Percentiles rank a stretch among this genome's conserved stretches.
Evolutionary conservation across 345 rosid genomes (phyloP).

Genomic region (Trapa bicornis): DNA sequence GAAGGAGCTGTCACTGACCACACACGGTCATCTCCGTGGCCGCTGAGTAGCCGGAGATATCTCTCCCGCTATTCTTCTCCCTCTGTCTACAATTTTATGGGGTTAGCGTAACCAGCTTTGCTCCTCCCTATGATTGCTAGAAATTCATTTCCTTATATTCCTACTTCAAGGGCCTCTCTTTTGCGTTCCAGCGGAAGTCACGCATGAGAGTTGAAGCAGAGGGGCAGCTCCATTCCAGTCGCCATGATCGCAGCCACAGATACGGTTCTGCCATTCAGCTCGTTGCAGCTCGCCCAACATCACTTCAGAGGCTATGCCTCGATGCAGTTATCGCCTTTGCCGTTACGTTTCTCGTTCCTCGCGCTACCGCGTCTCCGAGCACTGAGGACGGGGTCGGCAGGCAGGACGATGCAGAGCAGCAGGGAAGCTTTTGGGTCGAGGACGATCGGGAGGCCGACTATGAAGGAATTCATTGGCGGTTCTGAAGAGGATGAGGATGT

Average conservation of each 20-base stretch:
- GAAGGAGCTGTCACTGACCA: slow-evolving; percentile 1
- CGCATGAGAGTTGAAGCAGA: slow-evolving; percentile 15
- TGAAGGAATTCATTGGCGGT: slow-evolving; percentile 21
- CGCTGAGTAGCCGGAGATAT: neutral
- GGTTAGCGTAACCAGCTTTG: neutral
- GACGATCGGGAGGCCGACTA: slow-evolving; percentile 39
- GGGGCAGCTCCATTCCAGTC: neutral
- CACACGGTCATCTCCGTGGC: slow-evolving; percentile 1
- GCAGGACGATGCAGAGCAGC: slow-evolving; percentile 24
- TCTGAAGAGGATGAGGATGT: slow-evolving; percentile 31
- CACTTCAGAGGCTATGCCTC: slow-evolving; percentile 21
- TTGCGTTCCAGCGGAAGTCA: neutral
- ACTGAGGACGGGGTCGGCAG: slow-evolving; percentile 49
- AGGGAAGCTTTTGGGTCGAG: slow-evolving; percentile 33
- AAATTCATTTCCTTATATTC: neutral
- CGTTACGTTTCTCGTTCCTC: slow-evolving; percentile 19
- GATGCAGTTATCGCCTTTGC: slow-evolving; percentile 22
- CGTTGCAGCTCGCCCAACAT: slow-evolving; percentile 21
- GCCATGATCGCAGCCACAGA: neutral
- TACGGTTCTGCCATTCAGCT: slow-evolving; percentile 35
- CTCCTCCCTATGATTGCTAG: neutral
- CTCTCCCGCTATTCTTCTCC: neutral
- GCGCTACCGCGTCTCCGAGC: slow-evolving; percentile 25
- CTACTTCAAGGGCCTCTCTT: neutral
- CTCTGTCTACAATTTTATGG: slow-evolving; percentile 9